Conservation (phyloP, 306 rosid genomes). For the Vachellia collinsii region DNA sequence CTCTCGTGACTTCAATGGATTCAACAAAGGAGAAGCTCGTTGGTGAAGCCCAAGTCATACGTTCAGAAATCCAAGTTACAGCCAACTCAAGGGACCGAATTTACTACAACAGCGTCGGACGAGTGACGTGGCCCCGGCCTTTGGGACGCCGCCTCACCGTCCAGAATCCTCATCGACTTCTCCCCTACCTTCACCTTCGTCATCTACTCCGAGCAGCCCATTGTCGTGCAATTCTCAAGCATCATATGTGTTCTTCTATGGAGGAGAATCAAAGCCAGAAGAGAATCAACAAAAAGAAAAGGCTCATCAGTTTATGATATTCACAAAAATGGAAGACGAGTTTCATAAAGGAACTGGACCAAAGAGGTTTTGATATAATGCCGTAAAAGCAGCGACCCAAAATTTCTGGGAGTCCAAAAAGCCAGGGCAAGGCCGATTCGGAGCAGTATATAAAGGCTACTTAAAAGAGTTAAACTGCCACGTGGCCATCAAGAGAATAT, state of each 20-base stretch:
- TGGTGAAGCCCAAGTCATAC: constrained; percentile 31
- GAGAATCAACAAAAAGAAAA: constrained; percentile 16
- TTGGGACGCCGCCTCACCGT: constrained; percentile 42
- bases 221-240: background rate
- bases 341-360: constrained; percentile 48
- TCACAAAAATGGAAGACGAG: constrained; percentile 40
- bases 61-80: constrained; percentile 40
- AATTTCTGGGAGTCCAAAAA: constrained; percentile 42
- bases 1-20: constrained; percentile 17
- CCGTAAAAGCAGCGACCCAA: constrained; percentile 43
- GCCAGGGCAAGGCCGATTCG: constrained; percentile 53
- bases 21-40: constrained; percentile 14
- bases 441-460: constrained; percentile 45
- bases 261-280: constrained; percentile 31
- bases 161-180: constrained; percentile 44
- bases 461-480: constrained; percentile 30
- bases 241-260: constrained; percentile 5
- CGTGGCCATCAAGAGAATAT: constrained; percentile 53
- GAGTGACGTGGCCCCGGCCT: constrained; percentile 53
- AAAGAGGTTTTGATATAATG: constrained; percentile 37
- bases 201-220: background rate
- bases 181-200: constrained; percentile 50
- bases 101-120: constrained; percentile 40
- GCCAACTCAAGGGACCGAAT: background rate
- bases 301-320: constrained; percentile 5